phyloP scores from a whole-genome alignment of 495 filamentous ascomycete genomes.

The Penicillium desertorum region DNA sequence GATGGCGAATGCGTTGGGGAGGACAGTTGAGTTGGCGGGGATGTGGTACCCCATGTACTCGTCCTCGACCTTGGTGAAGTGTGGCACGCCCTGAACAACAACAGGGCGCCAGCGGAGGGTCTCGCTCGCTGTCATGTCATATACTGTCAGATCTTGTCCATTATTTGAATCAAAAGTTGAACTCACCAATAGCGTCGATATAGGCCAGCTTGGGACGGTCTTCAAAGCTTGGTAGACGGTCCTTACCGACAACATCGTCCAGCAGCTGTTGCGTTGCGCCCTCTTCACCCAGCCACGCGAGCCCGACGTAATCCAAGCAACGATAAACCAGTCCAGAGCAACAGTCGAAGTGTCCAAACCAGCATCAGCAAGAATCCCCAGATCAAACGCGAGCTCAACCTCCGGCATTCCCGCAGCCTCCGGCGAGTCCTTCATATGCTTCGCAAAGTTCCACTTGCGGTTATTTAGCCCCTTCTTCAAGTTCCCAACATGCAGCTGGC shows the following conservation, averaged over 20 bases:
- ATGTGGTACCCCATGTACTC: slow-evolving; percentile 19
- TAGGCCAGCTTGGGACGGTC: slow-evolving; percentile 48
- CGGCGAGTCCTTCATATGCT: background rate
- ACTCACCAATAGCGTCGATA: slow-evolving; percentile 37
- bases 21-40: slow-evolving; percentile 14
- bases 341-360: slow-evolving; percentile 38
- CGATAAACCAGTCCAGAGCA: slow-evolving; percentile 30
- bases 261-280: slow-evolving; percentile 29
- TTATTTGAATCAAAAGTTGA: background rate
- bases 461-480: background rate
- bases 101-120: slow-evolving; percentile 54
- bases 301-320: slow-evolving; percentile 24
- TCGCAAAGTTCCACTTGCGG: slow-evolving; percentile 11
- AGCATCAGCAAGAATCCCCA: slow-evolving; percentile 40
- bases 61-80: slow-evolving; percentile 12
- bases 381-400: slow-evolving; percentile 32
- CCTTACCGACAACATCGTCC: slow-evolving; percentile 12
- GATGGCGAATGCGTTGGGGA: slow-evolving; percentile 16
- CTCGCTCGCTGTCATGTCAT: slow-evolving; percentile 39
- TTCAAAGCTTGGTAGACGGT: slow-evolving; percentile 21
- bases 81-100: slow-evolving; percentile 35
- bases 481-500: slow-evolving; percentile 22
- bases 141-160: background rate
- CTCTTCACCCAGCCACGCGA: slow-evolving; percentile 16
- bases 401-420: slow-evolving; percentile 14